Conservation (phyloP, 1,284 basidiomycete genomes). For the Ceratorhiza oryzae-sativae region DNA sequence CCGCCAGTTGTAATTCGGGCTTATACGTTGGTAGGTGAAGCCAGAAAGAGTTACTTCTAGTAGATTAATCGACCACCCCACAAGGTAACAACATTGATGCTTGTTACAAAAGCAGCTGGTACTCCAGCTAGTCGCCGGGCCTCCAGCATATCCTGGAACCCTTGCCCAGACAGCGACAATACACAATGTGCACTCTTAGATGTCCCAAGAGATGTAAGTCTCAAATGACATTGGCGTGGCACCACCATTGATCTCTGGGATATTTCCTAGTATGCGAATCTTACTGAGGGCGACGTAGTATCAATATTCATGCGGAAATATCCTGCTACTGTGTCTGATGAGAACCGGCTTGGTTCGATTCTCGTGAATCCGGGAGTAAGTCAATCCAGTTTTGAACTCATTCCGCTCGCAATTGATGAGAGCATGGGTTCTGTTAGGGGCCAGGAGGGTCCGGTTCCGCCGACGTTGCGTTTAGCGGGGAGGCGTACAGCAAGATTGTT, state of each 20-base stretch:
- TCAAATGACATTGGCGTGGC: too few species aligned
- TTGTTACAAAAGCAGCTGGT: too few species aligned
- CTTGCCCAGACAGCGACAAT: conserved; percentile 14
- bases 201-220: conserved; percentile 23
- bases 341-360: conserved; percentile 41
- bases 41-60: too few species aligned
- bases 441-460: conserved; percentile 44
- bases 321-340: conserved; percentile 39
- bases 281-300: conserved; percentile 29
- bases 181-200: conserved; percentile 34
- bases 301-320: conserved; percentile 46
- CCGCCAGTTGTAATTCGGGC: too few species aligned
- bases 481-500: conserved; percentile 34
- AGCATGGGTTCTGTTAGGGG: conserved; percentile 18
- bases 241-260: too few species aligned
- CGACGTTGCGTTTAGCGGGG: conserved; percentile 28
- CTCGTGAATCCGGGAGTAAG: conserved; percentile 44
- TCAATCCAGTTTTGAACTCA: background rate
- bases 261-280: conserved; percentile 28
- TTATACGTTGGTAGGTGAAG: too few species aligned
- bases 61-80: too few species aligned
- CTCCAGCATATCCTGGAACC: conserved; percentile 12
- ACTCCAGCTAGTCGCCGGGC: background rate
- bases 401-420: background rate
- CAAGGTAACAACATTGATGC: too few species aligned